These are phyloP conservation scores for Lantana camara DNA, from an alignment of 257 asterid genomes.

Conservation along the genomic window DNA sequence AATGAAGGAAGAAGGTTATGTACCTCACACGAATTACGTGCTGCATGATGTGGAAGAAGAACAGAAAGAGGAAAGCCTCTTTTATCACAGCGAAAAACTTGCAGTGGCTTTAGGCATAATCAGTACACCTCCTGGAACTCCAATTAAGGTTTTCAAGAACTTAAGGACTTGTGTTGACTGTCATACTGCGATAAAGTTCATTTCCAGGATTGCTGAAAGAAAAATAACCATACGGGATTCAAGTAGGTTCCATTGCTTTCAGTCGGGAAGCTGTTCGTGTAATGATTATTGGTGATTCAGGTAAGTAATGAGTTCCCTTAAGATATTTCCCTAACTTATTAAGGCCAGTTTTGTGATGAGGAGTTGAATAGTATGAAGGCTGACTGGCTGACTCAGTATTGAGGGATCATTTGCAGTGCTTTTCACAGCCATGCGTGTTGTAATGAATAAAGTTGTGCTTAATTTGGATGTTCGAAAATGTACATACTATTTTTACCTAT, in stretches of 20 bases:
- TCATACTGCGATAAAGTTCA: conserved; percentile 70
- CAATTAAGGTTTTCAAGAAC: conserved; percentile 79
- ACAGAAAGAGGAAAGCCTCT: conserved; percentile 67
- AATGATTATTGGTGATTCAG: conserved; percentile 49
- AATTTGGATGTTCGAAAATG: no score
- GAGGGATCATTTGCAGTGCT: no score
- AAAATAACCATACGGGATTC: conserved; percentile 63
- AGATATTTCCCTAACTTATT: no score
- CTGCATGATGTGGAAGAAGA: conserved; percentile 84
- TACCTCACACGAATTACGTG: conserved; percentile 59
- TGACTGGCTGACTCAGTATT: no score
- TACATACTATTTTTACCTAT: no score
- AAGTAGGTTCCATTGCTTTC: conserved; percentile 68
- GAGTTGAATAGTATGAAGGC: no score
- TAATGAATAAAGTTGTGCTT: no score
- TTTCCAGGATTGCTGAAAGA: conserved; percentile 58
- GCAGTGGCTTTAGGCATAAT: conserved; percentile 76
- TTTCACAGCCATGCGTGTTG: no score
- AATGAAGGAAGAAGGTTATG: conserved; percentile 74
- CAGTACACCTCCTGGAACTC: conserved; percentile 48
- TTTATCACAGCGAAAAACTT: conserved; percentile 71
- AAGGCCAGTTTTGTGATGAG: no score
- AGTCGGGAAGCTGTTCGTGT: conserved; percentile 68
- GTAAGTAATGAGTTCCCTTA: not conserved
- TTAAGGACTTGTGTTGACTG: conserved; percentile 80